A percentile compares a stretch with the other conserved stretches of the same genome.
Conservation (phyloP, 2,329 filamentous ascomycete species). For the Colletotrichum spaethianum region DNA sequence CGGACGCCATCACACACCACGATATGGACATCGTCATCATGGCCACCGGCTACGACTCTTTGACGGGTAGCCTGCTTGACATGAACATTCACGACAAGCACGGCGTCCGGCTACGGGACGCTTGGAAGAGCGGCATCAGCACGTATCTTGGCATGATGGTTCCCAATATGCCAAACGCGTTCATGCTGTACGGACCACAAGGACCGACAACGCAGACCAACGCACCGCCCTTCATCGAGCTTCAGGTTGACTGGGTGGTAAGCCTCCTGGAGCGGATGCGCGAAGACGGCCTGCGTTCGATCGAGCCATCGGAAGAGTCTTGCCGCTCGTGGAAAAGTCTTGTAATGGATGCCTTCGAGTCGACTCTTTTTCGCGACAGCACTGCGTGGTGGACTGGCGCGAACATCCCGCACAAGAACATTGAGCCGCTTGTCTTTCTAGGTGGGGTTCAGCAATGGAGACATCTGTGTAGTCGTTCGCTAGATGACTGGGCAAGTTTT, state of each 20-base stretch:
- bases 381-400: conserved; percentile 32
- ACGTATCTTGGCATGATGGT: conserved; percentile 46
- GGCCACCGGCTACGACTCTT: conserved; percentile 44
- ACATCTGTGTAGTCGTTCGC: no score
- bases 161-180: conserved; percentile 42
- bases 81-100: conserved; percentile 43
- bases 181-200: conserved; percentile 45
- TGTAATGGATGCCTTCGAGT: conserved; percentile 6
- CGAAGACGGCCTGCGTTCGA: background rate
- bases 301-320: conserved; percentile 30
- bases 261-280: conserved; percentile 40
- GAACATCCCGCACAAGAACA: no score
- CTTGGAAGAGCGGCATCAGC: conserved; percentile 41
- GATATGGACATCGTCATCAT: conserved; percentile 39
- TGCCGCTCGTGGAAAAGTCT: conserved; percentile 8
- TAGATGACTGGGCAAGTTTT: background rate
- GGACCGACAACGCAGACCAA: conserved; percentile 43
- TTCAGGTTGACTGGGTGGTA: conserved; percentile 43
- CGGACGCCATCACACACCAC: background rate
- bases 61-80: conserved; percentile 44
- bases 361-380: conserved; percentile 18
- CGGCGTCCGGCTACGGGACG: conserved; percentile 36
- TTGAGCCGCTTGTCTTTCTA: no score
- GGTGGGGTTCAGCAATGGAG: no score
- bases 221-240: conserved; percentile 44